A percentile compares a stretch with the other conserved stretches of the same genome.
phyloP scores from a whole-genome alignment of 345 rosid genomes.

The Salix koriyanagi region DNA sequence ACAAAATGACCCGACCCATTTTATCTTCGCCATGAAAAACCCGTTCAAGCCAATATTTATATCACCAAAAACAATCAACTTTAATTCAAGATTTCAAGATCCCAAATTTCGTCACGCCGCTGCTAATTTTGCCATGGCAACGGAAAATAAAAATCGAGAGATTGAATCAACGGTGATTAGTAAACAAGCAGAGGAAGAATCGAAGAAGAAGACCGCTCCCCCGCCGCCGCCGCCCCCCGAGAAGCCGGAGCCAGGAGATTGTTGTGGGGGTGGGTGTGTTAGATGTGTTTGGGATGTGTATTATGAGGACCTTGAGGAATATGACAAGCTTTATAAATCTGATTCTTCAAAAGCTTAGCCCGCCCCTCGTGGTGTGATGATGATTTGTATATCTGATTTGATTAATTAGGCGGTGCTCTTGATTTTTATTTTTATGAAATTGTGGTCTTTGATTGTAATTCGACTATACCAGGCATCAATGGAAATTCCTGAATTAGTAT shows the following conservation, averaged over 20 bases:
- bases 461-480: no score
- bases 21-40: not conserved
- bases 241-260: conserved; percentile 91
- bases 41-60: not conserved
- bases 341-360: conserved; percentile 15
- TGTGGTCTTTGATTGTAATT: no score
- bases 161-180: not conserved
- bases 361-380: not conserved
- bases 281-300: conserved; percentile 96
- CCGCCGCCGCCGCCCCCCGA: conserved; percentile 70
- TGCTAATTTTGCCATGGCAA: conserved; percentile 9
- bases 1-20: not conserved
- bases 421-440: no score
- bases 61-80: not conserved
- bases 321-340: conserved; percentile 41
- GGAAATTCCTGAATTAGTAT: no score
- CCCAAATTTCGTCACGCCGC: not conserved
- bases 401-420: no score
- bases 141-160: not conserved
- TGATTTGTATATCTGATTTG: no score
- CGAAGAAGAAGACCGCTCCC: conserved; percentile 9
- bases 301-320: conserved; percentile 79
- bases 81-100: not conserved
- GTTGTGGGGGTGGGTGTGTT: conserved; percentile 94
- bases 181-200: not conserved